Conservation (phyloP, 2,329 filamentous ascomycete genomes). For the Lachnellula arida region DNA sequence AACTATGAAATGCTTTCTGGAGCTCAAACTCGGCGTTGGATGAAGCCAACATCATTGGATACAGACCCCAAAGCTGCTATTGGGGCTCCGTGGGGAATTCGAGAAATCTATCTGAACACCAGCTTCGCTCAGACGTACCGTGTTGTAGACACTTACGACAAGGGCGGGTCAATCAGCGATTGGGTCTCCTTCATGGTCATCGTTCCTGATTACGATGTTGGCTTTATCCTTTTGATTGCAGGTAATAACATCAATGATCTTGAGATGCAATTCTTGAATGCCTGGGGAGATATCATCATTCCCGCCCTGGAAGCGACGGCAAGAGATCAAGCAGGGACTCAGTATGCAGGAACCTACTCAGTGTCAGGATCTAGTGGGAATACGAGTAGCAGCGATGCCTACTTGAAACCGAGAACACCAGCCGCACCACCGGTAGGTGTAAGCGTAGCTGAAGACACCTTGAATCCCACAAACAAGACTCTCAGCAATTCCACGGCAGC, state of each 20-base stretch:
- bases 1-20: slow-evolving; percentile 37
- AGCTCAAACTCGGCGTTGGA: background rate
- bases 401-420: no score
- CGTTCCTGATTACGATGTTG: background rate
- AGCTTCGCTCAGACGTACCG: background rate
- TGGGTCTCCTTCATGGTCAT: background rate
- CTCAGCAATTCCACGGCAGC: background rate
- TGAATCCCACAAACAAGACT: background rate
- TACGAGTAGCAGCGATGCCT: background rate
- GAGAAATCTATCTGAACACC: background rate
- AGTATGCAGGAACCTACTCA: background rate
- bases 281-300: background rate
- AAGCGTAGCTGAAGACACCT: no score
- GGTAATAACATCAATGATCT: background rate
- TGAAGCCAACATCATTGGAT: background rate
- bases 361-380: background rate
- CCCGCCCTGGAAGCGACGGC: background rate
- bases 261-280: background rate
- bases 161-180: background rate
- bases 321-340: background rate
- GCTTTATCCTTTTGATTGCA: background rate
- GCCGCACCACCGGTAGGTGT: no score
- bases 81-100: background rate
- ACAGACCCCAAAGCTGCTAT: background rate
- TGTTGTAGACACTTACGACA: background rate